Conservation (phyloP, 805 yeast species). For the Ogataea thermomethanolica region DNA sequence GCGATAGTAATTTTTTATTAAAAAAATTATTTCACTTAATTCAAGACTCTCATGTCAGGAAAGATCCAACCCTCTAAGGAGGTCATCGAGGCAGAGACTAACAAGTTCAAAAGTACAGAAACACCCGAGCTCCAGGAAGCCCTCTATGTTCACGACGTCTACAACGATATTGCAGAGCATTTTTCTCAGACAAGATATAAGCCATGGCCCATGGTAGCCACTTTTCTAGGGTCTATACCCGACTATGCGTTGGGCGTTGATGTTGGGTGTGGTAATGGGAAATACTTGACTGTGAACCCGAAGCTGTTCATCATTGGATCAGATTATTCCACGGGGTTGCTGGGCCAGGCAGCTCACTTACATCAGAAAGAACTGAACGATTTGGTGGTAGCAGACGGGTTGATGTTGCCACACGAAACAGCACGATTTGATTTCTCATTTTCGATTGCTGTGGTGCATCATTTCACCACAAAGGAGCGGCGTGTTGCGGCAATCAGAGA, state of each 20-base stretch:
- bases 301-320: constrained; percentile 69
- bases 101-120: constrained; percentile 25
- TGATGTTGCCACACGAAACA: constrained; percentile 54
- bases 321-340: constrained; percentile 68
- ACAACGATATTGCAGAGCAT: constrained; percentile 88
- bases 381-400: constrained; percentile 77
- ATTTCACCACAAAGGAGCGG: constrained; percentile 81
- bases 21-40: not conserved
- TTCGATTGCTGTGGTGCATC: constrained; percentile 94
- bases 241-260: constrained; percentile 76
- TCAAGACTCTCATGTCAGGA: constrained; percentile 25
- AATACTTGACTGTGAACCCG: constrained; percentile 71
- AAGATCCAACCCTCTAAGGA: constrained; percentile 30
- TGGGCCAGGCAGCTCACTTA: constrained; percentile 55
- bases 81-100: constrained; percentile 28
- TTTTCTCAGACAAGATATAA: constrained; percentile 92
- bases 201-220: constrained; percentile 95
- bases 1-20: too few species aligned
- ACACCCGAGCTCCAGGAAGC: constrained; percentile 64
- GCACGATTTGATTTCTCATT: constrained; percentile 72
- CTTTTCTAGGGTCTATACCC: constrained; percentile 49
- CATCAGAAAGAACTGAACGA: constrained; percentile 36
- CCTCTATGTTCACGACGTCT: constrained; percentile 83
- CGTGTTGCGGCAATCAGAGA: constrained; percentile 71
- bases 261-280: constrained; percentile 97